A percentile compares a stretch with the other conserved stretches of the same genome.
Conservation (phyloP, 257 asterid species). For the Apocynum venetum region DNA sequence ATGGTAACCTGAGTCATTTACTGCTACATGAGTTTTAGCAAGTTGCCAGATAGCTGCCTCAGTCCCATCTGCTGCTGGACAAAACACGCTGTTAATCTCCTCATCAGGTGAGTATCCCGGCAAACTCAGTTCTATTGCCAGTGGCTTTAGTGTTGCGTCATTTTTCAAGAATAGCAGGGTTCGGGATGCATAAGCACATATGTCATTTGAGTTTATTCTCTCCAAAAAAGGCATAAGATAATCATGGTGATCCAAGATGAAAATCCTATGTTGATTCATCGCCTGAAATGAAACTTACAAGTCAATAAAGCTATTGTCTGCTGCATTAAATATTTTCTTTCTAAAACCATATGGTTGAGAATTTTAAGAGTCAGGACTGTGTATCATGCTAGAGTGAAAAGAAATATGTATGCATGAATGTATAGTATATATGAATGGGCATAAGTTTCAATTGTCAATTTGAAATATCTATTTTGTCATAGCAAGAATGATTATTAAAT, state of each 20-base stretch:
- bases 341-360: background rate
- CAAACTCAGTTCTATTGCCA: constrained; percentile 47
- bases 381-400: background rate
- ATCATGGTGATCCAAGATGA: constrained; percentile 51
- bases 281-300: constrained; percentile 31
- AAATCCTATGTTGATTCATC: constrained; percentile 43
- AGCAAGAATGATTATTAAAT: too few species aligned
- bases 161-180: constrained; percentile 44
- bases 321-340: background rate
- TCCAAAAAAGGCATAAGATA: constrained; percentile 41
- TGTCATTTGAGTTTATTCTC: constrained; percentile 25
- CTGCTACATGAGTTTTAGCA: constrained; percentile 57
- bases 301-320: background rate
- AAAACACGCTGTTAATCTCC: constrained; percentile 35
- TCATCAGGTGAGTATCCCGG: constrained; percentile 22
- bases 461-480: too few species aligned
- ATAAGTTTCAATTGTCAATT: too few species aligned
- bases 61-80: constrained; percentile 36
- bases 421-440: too few species aligned
- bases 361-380: background rate
- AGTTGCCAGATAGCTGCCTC: constrained; percentile 54
- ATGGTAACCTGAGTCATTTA: constrained; percentile 42
- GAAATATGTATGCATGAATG: background rate
- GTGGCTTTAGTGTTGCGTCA: constrained; percentile 44
- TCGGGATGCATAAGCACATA: constrained; percentile 45